These are phyloP conservation scores for Nemania diffusa DNA, from an alignment of 2,329 filamentous ascomycete species.

Conservation along the genomic window DNA sequence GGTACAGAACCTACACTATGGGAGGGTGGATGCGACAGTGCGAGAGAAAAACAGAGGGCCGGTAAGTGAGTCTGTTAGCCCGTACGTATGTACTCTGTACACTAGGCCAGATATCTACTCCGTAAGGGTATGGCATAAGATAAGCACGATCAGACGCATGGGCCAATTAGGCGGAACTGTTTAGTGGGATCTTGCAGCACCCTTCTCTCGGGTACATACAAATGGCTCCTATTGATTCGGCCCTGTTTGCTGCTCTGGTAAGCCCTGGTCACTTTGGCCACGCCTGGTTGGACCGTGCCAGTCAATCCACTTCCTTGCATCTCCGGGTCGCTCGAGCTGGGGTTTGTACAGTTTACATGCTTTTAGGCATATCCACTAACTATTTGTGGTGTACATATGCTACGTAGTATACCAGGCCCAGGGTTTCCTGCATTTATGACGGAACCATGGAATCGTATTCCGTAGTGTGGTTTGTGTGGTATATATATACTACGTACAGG, in stretches of 20 bases:
- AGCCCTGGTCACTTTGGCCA: slow-evolving; percentile 7
- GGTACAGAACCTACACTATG: no score
- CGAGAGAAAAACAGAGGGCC: slow-evolving; percentile 26
- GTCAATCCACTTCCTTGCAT: slow-evolving; percentile 25
- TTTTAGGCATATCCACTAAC: not conserved
- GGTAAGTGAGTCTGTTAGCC: slow-evolving; percentile 25
- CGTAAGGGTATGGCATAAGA: slow-evolving; percentile 15
- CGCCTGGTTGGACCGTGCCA: slow-evolving; percentile 16
- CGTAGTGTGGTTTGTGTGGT: not conserved
- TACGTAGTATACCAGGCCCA: not conserved
- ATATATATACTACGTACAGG: not conserved
- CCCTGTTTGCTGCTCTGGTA: slow-evolving; percentile 26
- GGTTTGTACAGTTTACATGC: not conserved
- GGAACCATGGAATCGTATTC: slow-evolving; percentile 27
- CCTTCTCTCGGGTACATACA: slow-evolving; percentile 20
- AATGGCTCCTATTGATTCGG: slow-evolving; percentile 31
- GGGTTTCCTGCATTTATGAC: slow-evolving; percentile 11
- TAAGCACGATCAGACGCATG: slow-evolving; percentile 30
- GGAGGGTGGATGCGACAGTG: slow-evolving; percentile 34
- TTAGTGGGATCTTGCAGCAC: slow-evolving; percentile 8
- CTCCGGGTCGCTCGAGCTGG: slow-evolving; percentile 1
- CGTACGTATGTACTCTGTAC: not conserved
- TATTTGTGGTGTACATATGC: not conserved
- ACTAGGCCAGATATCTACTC: not conserved
- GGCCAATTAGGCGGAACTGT: slow-evolving; percentile 24